phyloP scores from a whole-genome alignment of 306 rosid species.

The Vigna unguiculata region DNA sequence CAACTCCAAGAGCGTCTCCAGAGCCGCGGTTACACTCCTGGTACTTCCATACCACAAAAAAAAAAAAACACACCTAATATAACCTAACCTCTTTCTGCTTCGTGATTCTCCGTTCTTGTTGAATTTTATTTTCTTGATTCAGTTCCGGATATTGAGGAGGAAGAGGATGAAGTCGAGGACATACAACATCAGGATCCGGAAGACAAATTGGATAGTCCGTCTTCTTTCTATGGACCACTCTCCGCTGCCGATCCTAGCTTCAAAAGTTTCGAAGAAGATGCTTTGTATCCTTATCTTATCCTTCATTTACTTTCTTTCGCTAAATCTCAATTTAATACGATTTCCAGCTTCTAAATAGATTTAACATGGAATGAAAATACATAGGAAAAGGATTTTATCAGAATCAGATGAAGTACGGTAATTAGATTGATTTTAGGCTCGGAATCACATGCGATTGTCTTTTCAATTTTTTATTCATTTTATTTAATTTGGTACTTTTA shows the following conservation, averaged over 20 bases:
- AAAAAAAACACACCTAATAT: background rate
- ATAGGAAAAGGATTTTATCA: conserved; percentile 1
- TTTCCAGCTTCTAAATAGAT: conserved; percentile 1
- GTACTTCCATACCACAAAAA: conserved; percentile 36
- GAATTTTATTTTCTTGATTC: conserved; percentile 1
- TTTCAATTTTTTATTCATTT: background rate
- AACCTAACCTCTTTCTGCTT: background rate
- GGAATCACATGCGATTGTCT: conserved; percentile 2
- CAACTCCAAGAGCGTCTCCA: conserved; percentile 62
- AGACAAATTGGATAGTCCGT: conserved; percentile 38
- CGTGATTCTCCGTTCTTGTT: conserved; percentile 16
- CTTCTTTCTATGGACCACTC: conserved; percentile 51
- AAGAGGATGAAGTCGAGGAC: conserved; percentile 50
- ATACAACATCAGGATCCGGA: conserved; percentile 33
- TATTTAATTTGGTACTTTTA: background rate
- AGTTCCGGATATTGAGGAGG: conserved; percentile 62
- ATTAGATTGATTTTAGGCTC: conserved; percentile 1
- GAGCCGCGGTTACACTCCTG: conserved; percentile 60
- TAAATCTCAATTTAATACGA: background rate
- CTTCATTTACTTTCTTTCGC: background rate
- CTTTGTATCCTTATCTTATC: conserved; percentile 63
- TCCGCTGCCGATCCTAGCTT: conserved; percentile 46
- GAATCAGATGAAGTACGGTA: conserved; percentile 3
- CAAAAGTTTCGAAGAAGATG: conserved; percentile 64
- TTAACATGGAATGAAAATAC: background rate